A percentile compares a stretch with the other conserved stretches of the same genome.
Conservation (phyloP, 345 rosid genomes). For the Carallia pectinifolia region DNA sequence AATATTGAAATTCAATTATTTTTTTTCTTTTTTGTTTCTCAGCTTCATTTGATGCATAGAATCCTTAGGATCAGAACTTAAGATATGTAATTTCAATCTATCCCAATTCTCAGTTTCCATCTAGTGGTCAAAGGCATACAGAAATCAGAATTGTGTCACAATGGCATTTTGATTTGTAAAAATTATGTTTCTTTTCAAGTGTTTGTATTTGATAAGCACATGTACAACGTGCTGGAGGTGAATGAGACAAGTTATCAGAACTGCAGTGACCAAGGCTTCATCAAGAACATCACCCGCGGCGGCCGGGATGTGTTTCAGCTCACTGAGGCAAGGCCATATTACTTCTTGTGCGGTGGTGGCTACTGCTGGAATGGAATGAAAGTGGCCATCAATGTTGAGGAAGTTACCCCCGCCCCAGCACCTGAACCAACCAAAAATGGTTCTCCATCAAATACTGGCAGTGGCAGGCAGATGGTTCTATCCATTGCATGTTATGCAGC, state of each 20-base stretch:
- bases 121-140: too few species aligned
- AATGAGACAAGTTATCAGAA: conserved; percentile 53
- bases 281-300: conserved; percentile 52
- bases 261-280: conserved; percentile 46
- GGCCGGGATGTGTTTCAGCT: conserved; percentile 67
- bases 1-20: too few species aligned
- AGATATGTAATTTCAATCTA: too few species aligned
- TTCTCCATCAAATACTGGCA: conserved; percentile 1
- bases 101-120: too few species aligned
- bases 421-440: conserved; percentile 15
- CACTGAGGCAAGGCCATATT: conserved; percentile 42
- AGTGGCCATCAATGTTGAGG: conserved; percentile 33
- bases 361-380: conserved; percentile 62
- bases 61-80: too few species aligned
- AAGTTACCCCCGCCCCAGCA: conserved; percentile 9
- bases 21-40: too few species aligned
- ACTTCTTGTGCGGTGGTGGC: conserved; percentile 60
- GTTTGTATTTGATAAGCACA: conserved; percentile 27
- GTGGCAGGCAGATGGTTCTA: background rate
- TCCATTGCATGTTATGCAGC: background rate
- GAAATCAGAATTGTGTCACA: too few species aligned
- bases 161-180: background rate
- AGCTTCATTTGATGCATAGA: too few species aligned
- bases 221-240: conserved; percentile 53
- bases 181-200: background rate